A percentile compares a stretch with the other conserved stretches of the same genome.
Conservation (phyloP, 169 alveolate genomes). For the Plasmodium adleri region DNA sequence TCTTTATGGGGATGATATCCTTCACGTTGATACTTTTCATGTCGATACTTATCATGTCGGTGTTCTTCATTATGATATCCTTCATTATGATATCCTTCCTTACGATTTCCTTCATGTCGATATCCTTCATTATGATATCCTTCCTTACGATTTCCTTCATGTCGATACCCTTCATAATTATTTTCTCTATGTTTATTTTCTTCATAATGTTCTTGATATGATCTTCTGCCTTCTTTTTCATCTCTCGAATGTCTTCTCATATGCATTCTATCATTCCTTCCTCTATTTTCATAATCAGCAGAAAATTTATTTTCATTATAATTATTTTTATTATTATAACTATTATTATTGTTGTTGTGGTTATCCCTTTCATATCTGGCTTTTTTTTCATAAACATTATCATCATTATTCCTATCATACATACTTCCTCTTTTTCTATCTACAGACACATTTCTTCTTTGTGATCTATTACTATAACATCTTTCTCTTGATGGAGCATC, state of each 20-base stretch:
- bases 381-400: constrained; percentile 13
- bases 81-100: no score
- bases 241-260: constrained; percentile 28
- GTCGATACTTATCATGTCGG: constrained; percentile 17
- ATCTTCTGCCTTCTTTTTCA: background rate
- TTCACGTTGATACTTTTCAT: background rate
- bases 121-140: background rate
- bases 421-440: constrained; percentile 23
- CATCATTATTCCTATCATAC: constrained; percentile 29
- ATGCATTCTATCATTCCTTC: constrained; percentile 45
- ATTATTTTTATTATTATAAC: background rate
- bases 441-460: constrained; percentile 25
- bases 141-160: background rate
- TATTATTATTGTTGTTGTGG: constrained; percentile 3
- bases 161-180: background rate
- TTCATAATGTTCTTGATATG: background rate
- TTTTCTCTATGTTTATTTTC: constrained; percentile 12
- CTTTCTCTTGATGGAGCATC: constrained; percentile 20
- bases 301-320: background rate
- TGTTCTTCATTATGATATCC: background rate
- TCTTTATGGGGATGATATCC: no score
- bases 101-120: no score
- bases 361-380: constrained; percentile 23
- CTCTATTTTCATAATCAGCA: background rate
- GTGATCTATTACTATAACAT: constrained; percentile 52